Percentiles rank a stretch among this genome's conserved stretches.
phyloP scores from a whole-genome alignment of 345 rosid genomes.

The Gossypium rotundifolium region DNA sequence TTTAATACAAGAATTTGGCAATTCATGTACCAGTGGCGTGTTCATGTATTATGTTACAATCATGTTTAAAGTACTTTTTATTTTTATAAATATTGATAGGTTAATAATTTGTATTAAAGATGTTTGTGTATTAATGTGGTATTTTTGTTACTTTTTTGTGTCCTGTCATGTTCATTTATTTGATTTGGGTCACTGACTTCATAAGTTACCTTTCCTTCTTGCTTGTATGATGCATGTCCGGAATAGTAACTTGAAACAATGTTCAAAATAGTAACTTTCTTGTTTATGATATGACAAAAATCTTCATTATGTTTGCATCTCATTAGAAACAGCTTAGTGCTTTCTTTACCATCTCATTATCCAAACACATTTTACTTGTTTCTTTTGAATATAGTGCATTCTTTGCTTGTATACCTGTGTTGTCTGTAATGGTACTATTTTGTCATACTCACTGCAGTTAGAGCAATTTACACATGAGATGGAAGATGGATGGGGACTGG shows the following conservation, averaged over 20 bases:
- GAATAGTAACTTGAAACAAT: neutral
- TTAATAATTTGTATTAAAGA: neutral
- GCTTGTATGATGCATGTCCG: neutral
- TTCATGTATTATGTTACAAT: neutral
- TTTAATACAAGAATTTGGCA: neutral
- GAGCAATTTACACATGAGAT: slow-evolving; percentile 63
- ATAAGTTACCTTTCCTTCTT: neutral
- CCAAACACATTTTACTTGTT: neutral
- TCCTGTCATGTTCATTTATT: neutral
- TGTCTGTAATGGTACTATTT: neutral
- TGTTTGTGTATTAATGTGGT: neutral
- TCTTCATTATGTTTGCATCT: neutral
- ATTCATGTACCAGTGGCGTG: neutral
- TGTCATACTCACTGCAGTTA: slow-evolving; percentile 42
- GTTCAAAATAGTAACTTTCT: neutral
- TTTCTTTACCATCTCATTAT: neutral
- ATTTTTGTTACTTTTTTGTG: neutral
- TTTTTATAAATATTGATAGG: neutral
- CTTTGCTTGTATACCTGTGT: neutral
- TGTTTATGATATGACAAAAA: neutral
- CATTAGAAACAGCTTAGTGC: neutral
- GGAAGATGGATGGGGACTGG: slow-evolving; percentile 97
- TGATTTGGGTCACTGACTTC: neutral
- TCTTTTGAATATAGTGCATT: neutral
- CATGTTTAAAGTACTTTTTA: neutral